A percentile compares a stretch with the other conserved stretches of the same genome.
Conservation (phyloP, 257 asterid species). For the Striga asiatica region DNA sequence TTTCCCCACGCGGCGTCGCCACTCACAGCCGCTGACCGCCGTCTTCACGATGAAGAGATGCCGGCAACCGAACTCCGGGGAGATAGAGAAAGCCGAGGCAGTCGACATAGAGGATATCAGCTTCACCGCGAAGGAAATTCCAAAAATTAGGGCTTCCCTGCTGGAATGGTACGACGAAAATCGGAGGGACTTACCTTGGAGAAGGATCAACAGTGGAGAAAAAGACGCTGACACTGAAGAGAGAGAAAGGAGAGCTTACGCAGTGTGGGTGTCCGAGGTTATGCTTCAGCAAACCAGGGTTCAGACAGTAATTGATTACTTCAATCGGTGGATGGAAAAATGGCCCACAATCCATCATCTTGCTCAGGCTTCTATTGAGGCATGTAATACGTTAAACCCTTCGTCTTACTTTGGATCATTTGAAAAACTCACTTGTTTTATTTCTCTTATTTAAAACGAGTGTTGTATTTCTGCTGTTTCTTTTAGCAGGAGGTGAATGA, state of each 20-base stretch:
- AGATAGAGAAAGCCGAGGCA: slow-evolving; percentile 11
- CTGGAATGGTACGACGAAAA: slow-evolving; percentile 70
- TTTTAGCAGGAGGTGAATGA: slow-evolving; percentile 86
- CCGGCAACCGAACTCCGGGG: slow-evolving; percentile 16
- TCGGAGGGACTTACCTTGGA: slow-evolving; percentile 87
- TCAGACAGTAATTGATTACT: slow-evolving; percentile 79
- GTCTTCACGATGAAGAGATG: slow-evolving; percentile 37
- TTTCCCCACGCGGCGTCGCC: slow-evolving; percentile 3
- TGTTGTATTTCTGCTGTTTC: not conserved
- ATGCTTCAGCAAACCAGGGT: slow-evolving; percentile 99
- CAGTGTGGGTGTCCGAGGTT: slow-evolving; percentile 97
- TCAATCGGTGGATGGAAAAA: slow-evolving; percentile 80
- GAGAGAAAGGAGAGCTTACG: slow-evolving; percentile 58
- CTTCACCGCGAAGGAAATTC: slow-evolving; percentile 41
- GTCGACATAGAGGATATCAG: slow-evolving; percentile 65
- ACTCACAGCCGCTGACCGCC: slow-evolving; percentile 22
- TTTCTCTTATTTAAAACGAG: not conserved
- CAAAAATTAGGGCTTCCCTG: slow-evolving; percentile 60
- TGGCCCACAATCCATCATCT: slow-evolving; percentile 89
- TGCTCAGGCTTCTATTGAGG: slow-evolving; percentile 83
- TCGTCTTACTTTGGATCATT: not conserved
- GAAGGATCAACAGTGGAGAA: slow-evolving; percentile 40
- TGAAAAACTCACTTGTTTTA: not conserved
- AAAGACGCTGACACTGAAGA: slow-evolving; percentile 21
- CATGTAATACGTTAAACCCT: not conserved